A percentile compares a stretch with the other conserved stretches of the same genome.
Conservation (phyloP, 2,329 filamentous ascomycete genomes). For the Pseudopyricularia cyperi region DNA sequence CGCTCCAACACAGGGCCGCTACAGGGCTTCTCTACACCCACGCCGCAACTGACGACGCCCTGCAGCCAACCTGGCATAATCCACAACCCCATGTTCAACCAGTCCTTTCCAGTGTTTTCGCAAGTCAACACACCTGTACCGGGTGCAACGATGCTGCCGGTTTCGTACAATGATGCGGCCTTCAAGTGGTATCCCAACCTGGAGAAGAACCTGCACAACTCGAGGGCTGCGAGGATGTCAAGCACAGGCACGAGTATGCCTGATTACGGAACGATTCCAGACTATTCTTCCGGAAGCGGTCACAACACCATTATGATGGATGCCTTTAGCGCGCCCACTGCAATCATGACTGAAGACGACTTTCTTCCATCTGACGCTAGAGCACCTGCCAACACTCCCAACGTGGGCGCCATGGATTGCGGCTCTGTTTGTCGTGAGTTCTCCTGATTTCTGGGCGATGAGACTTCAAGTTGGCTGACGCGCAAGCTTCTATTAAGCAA, state of each 20-base stretch:
- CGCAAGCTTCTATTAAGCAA: neutral
- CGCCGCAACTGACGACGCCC: neutral
- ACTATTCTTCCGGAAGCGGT: constrained; percentile 6
- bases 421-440: neutral
- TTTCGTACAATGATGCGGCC: constrained; percentile 12
- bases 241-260: constrained; percentile 28
- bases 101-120: constrained; percentile 1
- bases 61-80: neutral
- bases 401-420: constrained; percentile 7
- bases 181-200: constrained; percentile 9
- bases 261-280: constrained; percentile 17
- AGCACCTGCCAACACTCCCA: constrained; percentile 30
- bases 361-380: constrained; percentile 17
- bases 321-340: constrained; percentile 15
- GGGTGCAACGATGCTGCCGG: constrained; percentile 10
- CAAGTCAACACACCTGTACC: neutral
- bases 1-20: neutral
- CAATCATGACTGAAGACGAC: constrained; percentile 19
- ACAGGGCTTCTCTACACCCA: neutral
- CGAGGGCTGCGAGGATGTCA: constrained; percentile 11
- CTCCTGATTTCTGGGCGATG: neutral
- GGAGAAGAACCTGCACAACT: neutral
- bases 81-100: neutral
- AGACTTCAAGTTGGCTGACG: neutral
- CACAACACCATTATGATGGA: constrained; percentile 8